Conservation (phyloP, 495 filamentous ascomycete genomes). For the Penicillium flavigenum region DNA sequence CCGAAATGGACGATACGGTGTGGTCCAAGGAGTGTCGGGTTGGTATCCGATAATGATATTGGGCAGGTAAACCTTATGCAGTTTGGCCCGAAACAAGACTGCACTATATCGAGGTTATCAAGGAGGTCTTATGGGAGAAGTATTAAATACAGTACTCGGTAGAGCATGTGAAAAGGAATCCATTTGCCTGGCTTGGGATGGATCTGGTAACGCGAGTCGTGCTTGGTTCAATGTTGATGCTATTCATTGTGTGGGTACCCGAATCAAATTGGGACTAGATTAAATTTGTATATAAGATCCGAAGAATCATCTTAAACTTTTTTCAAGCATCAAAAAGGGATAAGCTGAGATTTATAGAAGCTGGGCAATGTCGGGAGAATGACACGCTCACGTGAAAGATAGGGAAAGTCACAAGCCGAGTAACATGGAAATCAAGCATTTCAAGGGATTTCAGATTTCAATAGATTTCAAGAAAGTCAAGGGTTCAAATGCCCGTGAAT, state of each 20-base stretch:
- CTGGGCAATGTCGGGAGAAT: not conserved
- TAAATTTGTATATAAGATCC: not conserved
- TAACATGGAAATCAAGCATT: constrained; percentile 1
- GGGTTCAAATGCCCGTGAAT: not conserved
- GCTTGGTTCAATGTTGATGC: not conserved
- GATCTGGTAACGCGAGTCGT: not conserved
- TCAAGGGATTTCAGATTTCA: not conserved
- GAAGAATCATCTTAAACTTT: not conserved
- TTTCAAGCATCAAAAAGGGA: not conserved
- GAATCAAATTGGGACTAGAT: not conserved
- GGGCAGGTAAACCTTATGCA: too few species aligned
- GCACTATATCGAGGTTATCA: too few species aligned
- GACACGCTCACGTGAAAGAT: not conserved
- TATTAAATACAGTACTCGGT: not conserved
- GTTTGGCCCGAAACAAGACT: too few species aligned
- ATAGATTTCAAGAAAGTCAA: not conserved
- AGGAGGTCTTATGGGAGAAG: not conserved
- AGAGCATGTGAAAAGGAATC: not conserved
- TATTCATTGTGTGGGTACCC: not conserved
- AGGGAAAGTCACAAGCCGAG: constrained; percentile 2
- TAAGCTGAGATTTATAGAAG: not conserved
- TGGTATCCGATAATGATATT: too few species aligned
- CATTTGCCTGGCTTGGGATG: not conserved
- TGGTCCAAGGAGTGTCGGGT: too few species aligned
- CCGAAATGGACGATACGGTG: too few species aligned